Conservation (phyloP, 306 rosid species). For the Aeschynomene evenia region DNA sequence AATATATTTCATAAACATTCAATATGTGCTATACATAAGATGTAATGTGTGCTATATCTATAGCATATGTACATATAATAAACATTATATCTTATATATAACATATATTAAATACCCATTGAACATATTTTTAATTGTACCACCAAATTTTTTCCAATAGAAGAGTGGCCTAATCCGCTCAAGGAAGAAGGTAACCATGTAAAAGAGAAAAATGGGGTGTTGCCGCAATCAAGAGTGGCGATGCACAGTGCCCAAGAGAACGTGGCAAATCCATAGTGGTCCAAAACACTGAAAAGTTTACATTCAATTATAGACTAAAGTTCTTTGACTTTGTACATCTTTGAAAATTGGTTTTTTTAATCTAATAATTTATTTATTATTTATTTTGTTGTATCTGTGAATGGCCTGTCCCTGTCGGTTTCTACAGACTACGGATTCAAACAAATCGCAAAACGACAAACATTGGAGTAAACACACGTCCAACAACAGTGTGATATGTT, state of each 20-base stretch:
- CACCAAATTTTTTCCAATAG: no score
- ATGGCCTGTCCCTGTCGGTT: constrained; percentile 25
- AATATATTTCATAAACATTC: no score
- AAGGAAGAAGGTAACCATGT: neutral
- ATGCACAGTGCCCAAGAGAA: neutral
- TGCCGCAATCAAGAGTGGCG: constrained; percentile 12
- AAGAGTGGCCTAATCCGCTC: neutral
- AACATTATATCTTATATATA: no score
- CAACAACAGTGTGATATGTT: neutral
- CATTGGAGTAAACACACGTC: constrained; percentile 4
- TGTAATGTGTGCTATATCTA: no score
- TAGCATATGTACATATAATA: no score
- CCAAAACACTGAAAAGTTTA: constrained; percentile 13
- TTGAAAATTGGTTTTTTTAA: neutral
- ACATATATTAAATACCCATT: no score
- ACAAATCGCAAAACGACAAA: constrained; percentile 50
- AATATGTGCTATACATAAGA: no score
- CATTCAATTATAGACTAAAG: constrained; percentile 19
- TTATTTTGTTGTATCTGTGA: neutral
- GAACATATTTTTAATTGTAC: no score
- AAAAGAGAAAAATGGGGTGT: neutral
- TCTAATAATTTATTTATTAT: neutral
- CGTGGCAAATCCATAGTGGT: constrained; percentile 38
- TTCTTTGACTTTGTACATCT: constrained; percentile 40
- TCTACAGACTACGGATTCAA: constrained; percentile 15